Evolutionary conservation across 768 basidiomycete species (phyloP).

Genomic region (Leccinum longicurvipes): DNA sequence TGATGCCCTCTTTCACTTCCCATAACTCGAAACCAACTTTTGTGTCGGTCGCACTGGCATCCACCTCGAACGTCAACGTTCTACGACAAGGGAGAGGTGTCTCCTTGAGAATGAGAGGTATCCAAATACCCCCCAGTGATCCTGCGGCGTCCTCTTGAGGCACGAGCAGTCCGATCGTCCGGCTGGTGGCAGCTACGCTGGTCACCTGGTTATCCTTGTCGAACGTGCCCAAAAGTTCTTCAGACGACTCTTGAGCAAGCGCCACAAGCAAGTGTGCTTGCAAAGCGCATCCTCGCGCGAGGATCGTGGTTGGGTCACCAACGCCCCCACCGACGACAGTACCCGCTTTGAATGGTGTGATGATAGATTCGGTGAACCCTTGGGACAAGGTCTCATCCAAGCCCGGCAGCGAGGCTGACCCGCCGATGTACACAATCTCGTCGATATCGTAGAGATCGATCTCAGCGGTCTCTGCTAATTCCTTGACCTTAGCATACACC

Average conservation of each 20-base stretch:
- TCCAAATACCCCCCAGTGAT: conserved; percentile 57
- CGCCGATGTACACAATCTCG: conserved; percentile 79
- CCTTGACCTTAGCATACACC: conserved; percentile 48
- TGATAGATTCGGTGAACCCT: conserved; percentile 59
- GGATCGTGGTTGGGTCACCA: conserved; percentile 74
- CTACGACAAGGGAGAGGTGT: conserved; percentile 70
- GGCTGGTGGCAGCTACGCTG: conserved; percentile 52
- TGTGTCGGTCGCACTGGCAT: conserved; percentile 36
- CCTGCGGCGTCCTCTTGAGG: conserved; percentile 42
- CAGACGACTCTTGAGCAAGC: conserved; percentile 47
- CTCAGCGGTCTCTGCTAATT: conserved; percentile 48
- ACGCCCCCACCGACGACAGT: conserved; percentile 69
- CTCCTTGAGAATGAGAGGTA: conserved; percentile 65
- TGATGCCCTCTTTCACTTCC: conserved; percentile 70
- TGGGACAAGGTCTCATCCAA: conserved; percentile 56
- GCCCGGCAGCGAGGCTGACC: conserved; percentile 70
- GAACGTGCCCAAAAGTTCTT: conserved; percentile 52
- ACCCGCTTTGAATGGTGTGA: conserved; percentile 63
- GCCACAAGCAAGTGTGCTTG: conserved; percentile 63
- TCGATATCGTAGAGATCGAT: conserved; percentile 68
- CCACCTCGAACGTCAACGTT: conserved; percentile 55
- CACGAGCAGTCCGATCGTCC: conserved; percentile 65
- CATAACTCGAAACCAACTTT: conserved; percentile 67
- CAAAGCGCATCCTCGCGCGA: conserved; percentile 72
- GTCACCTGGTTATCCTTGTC: conserved; percentile 38